phyloP scores from a whole-genome alignment of 2,329 filamentous ascomycete genomes.

The Zarea fungicola region DNA sequence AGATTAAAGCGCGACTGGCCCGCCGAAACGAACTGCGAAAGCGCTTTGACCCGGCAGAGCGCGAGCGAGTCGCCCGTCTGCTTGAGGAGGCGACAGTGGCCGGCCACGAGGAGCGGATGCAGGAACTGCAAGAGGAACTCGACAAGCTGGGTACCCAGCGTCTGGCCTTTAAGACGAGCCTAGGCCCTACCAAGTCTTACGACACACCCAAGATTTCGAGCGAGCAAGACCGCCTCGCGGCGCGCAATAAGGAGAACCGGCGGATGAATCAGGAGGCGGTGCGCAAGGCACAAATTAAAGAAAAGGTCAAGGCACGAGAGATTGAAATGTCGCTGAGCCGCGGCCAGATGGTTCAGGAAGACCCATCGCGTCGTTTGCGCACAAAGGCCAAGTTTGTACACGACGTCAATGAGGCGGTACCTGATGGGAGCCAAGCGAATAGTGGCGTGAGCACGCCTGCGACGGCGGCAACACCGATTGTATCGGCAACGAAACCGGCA shows the following conservation, averaged over 20 bases:
- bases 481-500: conserved; percentile 35
- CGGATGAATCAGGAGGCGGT: conserved; percentile 81
- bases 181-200: conserved; percentile 50
- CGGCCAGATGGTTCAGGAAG: conserved; percentile 56
- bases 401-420: conserved; percentile 46
- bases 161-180: conserved; percentile 65
- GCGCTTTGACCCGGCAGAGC: conserved; percentile 62
- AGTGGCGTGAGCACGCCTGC: conserved; percentile 46
- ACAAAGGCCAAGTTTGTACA: conserved; percentile 65
- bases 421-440: conserved; percentile 40
- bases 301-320: conserved; percentile 60
- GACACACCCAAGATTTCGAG: conserved; percentile 42
- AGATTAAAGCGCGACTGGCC: conserved; percentile 73
- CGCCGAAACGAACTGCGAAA: conserved; percentile 63
- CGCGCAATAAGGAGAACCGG: conserved; percentile 80
- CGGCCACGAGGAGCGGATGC: conserved; percentile 55
- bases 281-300: conserved; percentile 82
- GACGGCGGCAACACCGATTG: conserved; percentile 47
- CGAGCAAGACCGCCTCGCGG: conserved; percentile 77
- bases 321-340: conserved; percentile 57
- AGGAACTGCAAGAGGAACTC: conserved; percentile 54
- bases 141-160: conserved; percentile 62
- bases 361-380: conserved; percentile 57
- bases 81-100: conserved; percentile 61
- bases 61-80: conserved; percentile 59